Evolutionary conservation across 495 filamentous ascomycete genomes (phyloP).

Genomic region (Xylaria grammica): DNA sequence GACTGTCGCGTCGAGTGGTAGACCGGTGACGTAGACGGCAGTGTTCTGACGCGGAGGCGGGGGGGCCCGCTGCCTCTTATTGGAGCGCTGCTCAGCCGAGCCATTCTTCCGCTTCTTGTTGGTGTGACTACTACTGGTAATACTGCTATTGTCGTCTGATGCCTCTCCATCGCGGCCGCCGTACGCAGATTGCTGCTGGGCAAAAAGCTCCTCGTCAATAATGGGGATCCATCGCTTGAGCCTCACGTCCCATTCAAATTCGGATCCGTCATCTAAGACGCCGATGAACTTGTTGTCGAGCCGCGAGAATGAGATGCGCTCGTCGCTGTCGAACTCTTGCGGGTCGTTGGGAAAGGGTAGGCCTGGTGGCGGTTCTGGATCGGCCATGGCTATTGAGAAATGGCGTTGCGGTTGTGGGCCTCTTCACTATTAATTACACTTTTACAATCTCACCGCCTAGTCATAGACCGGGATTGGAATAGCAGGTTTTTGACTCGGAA

Average conservation of each 20-base stretch:
- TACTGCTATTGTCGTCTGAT: conserved; percentile 35
- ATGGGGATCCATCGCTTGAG: conserved; percentile 80
- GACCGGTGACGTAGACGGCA: conserved; percentile 85
- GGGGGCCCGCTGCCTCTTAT: conserved; percentile 38
- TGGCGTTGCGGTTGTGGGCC: neutral
- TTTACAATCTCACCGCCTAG: too few species aligned
- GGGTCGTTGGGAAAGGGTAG: conserved; percentile 71
- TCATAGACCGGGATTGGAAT: neutral
- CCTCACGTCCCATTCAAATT: conserved; percentile 78
- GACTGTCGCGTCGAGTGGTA: conserved; percentile 76
- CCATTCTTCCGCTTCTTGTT: conserved; percentile 78
- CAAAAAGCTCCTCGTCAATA: conserved; percentile 80
- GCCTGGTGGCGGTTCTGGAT: conserved; percentile 27
- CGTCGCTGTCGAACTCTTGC: conserved; percentile 78
- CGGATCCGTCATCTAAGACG: conserved; percentile 82
- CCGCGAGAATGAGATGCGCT: conserved; percentile 84
- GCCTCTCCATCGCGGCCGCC: conserved; percentile 60
- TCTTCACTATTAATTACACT: too few species aligned
- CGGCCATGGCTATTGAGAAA: conserved; percentile 26
- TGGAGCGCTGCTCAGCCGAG: conserved; percentile 49
- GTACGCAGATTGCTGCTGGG: conserved; percentile 79
- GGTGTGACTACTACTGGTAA: conserved; percentile 27
- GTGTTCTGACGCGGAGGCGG: conserved; percentile 73
- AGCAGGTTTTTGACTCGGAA: too few species aligned
- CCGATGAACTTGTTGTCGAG: conserved; percentile 80